A percentile compares a stretch with the other conserved stretches of the same genome.
These are phyloP conservation scores for Candida dubliniensis DNA, from an alignment of 1,139 yeast genomes.

Conservation along the genomic window DNA sequence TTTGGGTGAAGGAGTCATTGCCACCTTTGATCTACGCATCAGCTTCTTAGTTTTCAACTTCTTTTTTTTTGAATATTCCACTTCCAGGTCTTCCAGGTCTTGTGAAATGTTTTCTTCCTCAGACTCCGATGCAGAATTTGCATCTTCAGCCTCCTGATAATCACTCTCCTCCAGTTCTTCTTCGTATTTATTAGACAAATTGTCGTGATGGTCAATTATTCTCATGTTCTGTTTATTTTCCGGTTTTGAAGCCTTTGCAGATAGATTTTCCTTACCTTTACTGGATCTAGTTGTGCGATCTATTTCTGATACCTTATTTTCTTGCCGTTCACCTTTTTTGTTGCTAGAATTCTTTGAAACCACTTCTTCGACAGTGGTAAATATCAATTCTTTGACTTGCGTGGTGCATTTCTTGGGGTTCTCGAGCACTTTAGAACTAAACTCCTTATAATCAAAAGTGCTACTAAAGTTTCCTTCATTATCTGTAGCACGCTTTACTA, in stretches of 20 bases:
- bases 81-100: constrained; percentile 1
- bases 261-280: neutral
- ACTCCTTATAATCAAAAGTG: constrained; percentile 35
- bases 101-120: neutral
- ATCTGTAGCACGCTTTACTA: constrained; percentile 43
- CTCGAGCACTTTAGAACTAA: constrained; percentile 9
- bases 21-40: constrained; percentile 5
- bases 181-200: neutral
- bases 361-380: neutral
- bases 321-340: neutral
- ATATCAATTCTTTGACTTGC: neutral
- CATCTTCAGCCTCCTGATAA: neutral
- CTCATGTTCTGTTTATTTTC: too few species aligned
- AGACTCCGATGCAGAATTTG: neutral
- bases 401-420: neutral
- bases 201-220: neutral
- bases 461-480: constrained; percentile 33
- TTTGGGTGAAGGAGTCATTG: constrained; percentile 8
- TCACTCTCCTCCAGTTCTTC: neutral
- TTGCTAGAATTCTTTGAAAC: neutral
- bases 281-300: neutral
- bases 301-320: too few species aligned
- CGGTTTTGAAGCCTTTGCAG: too few species aligned
- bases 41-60: neutral
- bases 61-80: neutral